These are phyloP conservation scores for Aegilops bicornis DNA, from an alignment of 176 grass and related monocot genomes.

Conservation along the genomic window DNA sequence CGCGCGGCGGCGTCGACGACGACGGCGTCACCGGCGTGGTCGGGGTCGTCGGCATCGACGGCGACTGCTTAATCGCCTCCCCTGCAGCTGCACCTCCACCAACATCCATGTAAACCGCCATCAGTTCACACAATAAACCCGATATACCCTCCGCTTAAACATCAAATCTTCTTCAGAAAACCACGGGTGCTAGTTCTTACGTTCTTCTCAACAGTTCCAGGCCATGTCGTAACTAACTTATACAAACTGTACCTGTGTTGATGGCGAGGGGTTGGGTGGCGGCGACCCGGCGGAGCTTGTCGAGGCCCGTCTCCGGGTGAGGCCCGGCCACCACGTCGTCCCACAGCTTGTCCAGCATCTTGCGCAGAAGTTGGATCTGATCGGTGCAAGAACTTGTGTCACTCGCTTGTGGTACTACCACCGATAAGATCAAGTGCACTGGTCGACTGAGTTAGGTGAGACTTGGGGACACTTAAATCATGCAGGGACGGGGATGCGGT, in stretches of 20 bases:
- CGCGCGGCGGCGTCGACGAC: constrained; percentile 36
- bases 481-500: neutral
- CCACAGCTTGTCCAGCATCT: constrained; percentile 89
- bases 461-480: neutral
- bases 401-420: neutral
- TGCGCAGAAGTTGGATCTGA: neutral
- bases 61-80: constrained; percentile 22
- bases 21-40: constrained; percentile 66
- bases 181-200: too few relatives aligned
- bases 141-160: too few relatives aligned
- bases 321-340: constrained; percentile 91
- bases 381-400: neutral
- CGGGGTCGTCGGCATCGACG: constrained; percentile 69
- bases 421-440: neutral
- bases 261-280: constrained; percentile 39
- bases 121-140: neutral
- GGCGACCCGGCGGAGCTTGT: constrained; percentile 69
- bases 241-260: constrained; percentile 38
- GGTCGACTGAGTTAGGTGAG: neutral
- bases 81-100: constrained; percentile 22
- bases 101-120: neutral
- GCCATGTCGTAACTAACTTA: neutral
- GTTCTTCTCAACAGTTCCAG: neutral
- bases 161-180: too few relatives aligned
- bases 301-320: constrained; percentile 74